phyloP scores from a whole-genome alignment of 2,329 filamentous ascomycete genomes.

The Colletotrichum shisoi region DNA sequence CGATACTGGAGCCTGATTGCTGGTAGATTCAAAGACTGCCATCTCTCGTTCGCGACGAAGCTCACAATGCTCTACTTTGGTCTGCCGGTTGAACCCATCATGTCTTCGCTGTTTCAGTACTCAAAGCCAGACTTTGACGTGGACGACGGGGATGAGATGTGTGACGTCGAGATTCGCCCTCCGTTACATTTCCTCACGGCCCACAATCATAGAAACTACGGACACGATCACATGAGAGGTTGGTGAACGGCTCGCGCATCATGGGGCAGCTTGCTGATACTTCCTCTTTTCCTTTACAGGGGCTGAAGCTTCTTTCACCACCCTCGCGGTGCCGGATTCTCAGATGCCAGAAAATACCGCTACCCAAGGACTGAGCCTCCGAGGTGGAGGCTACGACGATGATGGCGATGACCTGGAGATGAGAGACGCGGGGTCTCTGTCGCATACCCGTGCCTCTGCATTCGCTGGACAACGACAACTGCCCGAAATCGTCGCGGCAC shows the following conservation, averaged over 20 bases:
- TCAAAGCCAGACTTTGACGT: slow-evolving; percentile 43
- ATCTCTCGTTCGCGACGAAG: slow-evolving; percentile 50
- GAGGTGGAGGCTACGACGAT: slow-evolving; percentile 23
- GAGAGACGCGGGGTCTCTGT: not conserved
- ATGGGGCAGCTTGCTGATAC: not conserved
- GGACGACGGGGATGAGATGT: slow-evolving; percentile 40
- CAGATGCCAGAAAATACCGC: slow-evolving; percentile 8
- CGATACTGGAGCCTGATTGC: slow-evolving; percentile 47
- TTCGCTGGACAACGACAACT: not conserved
- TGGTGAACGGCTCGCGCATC: no score
- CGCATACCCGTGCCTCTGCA: not conserved
- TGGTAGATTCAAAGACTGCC: slow-evolving; percentile 45
- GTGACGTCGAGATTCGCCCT: slow-evolving; percentile 41
- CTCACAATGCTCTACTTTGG: slow-evolving; percentile 59
- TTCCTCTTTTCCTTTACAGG: slow-evolving; percentile 21
- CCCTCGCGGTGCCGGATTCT: slow-evolving; percentile 28
- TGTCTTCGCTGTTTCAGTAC: slow-evolving; percentile 36
- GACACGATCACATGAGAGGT: slow-evolving; percentile 41
- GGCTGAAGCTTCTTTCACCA: slow-evolving; percentile 33
- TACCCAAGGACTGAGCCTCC: slow-evolving; percentile 14
- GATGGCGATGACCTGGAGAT: slow-evolving; percentile 20
- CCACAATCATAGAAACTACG: slow-evolving; percentile 46
- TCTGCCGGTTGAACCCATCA: slow-evolving; percentile 53
- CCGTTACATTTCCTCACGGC: slow-evolving; percentile 49
- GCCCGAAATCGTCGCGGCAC: not conserved